Evolutionary conservation across 371 early-diverging fungal genomes (phyloP).

Genomic region (Actinomucor elegans): DNA sequence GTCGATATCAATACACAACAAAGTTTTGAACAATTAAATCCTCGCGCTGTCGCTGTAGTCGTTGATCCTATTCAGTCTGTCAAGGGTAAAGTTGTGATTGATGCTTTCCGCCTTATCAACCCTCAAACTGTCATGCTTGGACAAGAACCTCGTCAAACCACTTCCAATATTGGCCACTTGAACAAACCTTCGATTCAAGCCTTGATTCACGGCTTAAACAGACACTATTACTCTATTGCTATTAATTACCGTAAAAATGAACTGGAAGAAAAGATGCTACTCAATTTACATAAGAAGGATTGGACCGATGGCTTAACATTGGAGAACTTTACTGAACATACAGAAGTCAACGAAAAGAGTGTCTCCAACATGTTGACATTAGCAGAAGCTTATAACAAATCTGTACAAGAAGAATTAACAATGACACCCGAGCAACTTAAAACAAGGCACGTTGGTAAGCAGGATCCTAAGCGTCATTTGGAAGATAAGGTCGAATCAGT

Average conservation of each 20-base stretch:
- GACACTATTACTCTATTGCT: constrained; percentile 99
- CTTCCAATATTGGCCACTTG: constrained; percentile 99
- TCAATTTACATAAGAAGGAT: constrained; percentile 98
- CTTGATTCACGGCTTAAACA: constrained; percentile 98
- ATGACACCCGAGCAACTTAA: constrained; percentile 94
- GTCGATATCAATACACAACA: constrained; percentile 99
- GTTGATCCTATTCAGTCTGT: constrained; percentile 99
- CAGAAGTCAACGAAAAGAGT: constrained; percentile 77
- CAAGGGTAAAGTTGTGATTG: constrained; percentile 99
- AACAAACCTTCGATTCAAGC: constrained; percentile 99
- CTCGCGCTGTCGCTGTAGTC: constrained; percentile 99
- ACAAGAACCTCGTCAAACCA: constrained; percentile 98
- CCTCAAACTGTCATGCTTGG: constrained; percentile 87
- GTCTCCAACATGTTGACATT: constrained; percentile 84
- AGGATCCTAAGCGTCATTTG: constrained; percentile 97
- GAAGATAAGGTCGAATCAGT: constrained; percentile 86
- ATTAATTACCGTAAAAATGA: constrained; percentile 99
- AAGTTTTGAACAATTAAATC: constrained; percentile 96
- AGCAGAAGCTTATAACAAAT: constrained; percentile 94
- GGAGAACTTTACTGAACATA: constrained; percentile 80
- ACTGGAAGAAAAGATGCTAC: constrained; percentile 98
- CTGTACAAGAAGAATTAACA: constrained; percentile 92
- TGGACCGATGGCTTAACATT: constrained; percentile 98
- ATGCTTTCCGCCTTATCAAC: constrained; percentile 99
- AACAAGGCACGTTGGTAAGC: constrained; percentile 97